phyloP scores from a whole-genome alignment of 257 asterid genomes.

The Anisodus acutangulus region DNA sequence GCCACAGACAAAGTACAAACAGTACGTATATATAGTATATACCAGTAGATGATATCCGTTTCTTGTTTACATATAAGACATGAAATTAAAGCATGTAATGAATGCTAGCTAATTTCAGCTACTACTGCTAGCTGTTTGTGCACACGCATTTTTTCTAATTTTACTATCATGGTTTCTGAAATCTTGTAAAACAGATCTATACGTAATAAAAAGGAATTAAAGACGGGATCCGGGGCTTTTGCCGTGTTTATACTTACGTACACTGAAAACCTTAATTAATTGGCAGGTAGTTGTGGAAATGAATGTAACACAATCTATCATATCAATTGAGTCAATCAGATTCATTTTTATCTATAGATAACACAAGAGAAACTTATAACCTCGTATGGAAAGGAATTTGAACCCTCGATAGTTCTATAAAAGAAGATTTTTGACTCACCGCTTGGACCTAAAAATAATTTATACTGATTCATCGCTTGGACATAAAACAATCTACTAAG shows the following conservation, averaged over 20 bases:
- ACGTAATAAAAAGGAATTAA: background rate
- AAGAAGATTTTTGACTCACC: no score
- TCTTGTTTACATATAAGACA: background rate
- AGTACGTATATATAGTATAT: background rate
- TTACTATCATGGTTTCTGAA: background rate
- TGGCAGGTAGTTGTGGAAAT: background rate
- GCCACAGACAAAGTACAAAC: background rate
- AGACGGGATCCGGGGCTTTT: background rate
- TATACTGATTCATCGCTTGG: no score
- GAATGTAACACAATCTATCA: no score
- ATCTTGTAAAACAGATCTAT: background rate
- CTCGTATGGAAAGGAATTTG: no score
- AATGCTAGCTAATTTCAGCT: background rate
- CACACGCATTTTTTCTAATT: background rate
- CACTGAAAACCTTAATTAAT: background rate
- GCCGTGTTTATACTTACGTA: background rate
- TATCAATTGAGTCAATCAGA: no score
- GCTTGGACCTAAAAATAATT: no score
- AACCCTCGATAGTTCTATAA: no score
- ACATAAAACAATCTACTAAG: no score
- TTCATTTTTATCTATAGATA: no score
- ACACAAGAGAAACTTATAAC: no score
- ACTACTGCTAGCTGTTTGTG: background rate
- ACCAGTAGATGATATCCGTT: background rate
- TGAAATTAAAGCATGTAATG: background rate